phyloP scores from a whole-genome alignment of 2,329 filamentous ascomycete genomes.

The Madurella fahalii region DNA sequence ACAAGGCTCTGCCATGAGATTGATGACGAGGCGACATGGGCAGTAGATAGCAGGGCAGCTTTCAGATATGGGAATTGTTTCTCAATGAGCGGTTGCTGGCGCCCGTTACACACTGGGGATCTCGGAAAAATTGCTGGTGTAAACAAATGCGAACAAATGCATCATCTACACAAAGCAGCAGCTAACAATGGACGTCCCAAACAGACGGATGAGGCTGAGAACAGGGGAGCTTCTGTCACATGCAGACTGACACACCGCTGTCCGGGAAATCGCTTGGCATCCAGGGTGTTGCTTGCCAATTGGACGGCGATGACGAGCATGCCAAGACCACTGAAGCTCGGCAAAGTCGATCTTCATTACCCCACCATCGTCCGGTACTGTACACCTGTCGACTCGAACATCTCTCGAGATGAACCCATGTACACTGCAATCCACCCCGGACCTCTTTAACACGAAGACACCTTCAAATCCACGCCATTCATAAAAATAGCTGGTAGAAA shows the following conservation, averaged over 20 bases:
- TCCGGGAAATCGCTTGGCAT: not conserved
- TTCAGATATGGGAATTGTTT: too few species aligned
- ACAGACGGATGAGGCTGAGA: constrained; percentile 2
- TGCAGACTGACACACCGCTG: constrained; percentile 4
- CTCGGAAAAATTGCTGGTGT: too few species aligned
- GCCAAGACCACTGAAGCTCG: constrained; percentile 11
- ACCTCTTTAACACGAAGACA: too few species aligned
- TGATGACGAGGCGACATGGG: too few species aligned
- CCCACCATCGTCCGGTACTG: constrained; percentile 1
- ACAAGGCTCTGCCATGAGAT: too few species aligned
- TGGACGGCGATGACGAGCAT: constrained; percentile 10
- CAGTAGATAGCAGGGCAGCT: too few species aligned
- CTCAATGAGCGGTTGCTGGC: too few species aligned
- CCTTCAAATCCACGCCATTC: too few species aligned
- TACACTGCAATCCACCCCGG: not conserved
- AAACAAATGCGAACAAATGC: not conserved
- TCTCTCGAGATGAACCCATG: not conserved
- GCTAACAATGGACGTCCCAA: not conserved
- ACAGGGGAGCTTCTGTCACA: not conserved
- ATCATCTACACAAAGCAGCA: not conserved
- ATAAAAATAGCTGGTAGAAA: constrained; percentile 34
- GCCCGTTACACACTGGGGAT: too few species aligned
- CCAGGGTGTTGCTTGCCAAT: not conserved
- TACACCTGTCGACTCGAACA: not conserved
- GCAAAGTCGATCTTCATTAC: constrained; percentile 1